Base-by-base conservation (phyloP, 306 rosid genomes). In the Vigna hirtella region DNA sequence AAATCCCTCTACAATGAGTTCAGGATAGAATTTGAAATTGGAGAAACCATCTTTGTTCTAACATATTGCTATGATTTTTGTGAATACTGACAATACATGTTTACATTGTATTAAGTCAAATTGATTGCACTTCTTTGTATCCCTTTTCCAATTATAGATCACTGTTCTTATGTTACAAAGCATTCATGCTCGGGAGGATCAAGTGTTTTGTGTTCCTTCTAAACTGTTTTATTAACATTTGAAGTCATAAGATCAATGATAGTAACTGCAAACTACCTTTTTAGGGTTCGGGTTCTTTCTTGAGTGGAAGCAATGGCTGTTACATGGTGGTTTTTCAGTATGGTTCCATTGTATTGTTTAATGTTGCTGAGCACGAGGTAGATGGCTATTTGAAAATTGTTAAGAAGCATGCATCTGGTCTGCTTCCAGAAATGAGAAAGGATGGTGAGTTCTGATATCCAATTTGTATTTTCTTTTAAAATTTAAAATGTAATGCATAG, bases 261-360 rank as follows among this genome's bases (percentile, higher is more conserved):
- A 34, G 76, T 77, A 43, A 69, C 50, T 77, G 53, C 15, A 26
- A 73, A 63, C 69, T 55, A 51, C 66, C 6, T 76, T 86, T 74
- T 81, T 91, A 95, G 99, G 94, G 79, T 78, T 34, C 74, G 47
- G 87, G 90, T 62, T 81, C 85, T 79, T 88, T 91, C 82, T 82
- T 87, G 79, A 85, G 91, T 47, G 98, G 96, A 83, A 90, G 91
- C 78, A 88, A 77, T 77, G 87, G 90, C 82, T 76, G 87, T 83
- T 95, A 72, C 86, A 85, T 95, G 98, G 96, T 95, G 74, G 98
- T 95, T 81, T 95, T 95, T 80, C 99, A 95, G 80, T 95, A 95
- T 78, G 99, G 99, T 53, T 95, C 98, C 58, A 93, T 93, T 45
- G 96, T 93, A 73, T 78, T 95, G 83, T 95, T 95, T 86, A 95